phyloP scores from a whole-genome alignment of 768 basidiomycete species.

The Dentipellis fragilis region DNA sequence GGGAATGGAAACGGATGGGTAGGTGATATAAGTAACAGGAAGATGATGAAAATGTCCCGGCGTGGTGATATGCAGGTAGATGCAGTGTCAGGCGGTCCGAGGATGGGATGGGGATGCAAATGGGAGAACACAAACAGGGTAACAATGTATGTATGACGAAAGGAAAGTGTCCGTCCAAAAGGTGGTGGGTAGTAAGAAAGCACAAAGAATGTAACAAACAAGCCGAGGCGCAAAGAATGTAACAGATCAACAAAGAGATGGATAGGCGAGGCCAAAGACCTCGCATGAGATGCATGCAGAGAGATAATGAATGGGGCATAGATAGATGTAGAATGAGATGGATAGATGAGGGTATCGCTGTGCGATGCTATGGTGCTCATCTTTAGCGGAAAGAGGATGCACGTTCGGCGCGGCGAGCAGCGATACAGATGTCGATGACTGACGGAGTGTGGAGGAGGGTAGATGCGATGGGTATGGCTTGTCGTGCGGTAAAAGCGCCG shows the following conservation, averaged over 20 bases:
- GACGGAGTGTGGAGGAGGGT: neutral
- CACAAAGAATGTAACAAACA: neutral
- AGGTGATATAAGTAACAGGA: too few species aligned
- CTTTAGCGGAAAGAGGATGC: neutral
- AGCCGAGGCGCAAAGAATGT: neutral
- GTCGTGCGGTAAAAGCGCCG: neutral
- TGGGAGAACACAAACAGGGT: too few species aligned
- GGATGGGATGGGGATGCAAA: too few species aligned
- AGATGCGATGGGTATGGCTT: neutral
- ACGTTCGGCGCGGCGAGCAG: neutral
- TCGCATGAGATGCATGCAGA: neutral
- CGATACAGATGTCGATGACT: neutral
- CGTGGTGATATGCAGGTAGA: too few species aligned
- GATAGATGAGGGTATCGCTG: neutral
- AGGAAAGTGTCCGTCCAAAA: too few species aligned
- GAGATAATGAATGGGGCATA: neutral
- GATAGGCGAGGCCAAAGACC: neutral
- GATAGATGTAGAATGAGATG: neutral
- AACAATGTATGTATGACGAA: too few species aligned
- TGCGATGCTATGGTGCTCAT: neutral
- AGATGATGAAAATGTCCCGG: too few species aligned
- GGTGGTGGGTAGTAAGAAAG: neutral
- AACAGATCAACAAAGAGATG: neutral
- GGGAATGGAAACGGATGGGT: too few species aligned
- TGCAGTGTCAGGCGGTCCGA: too few species aligned